Conservation (phyloP, 352 stramenopile species). For the Globisporangium acanthophoron region DNA sequence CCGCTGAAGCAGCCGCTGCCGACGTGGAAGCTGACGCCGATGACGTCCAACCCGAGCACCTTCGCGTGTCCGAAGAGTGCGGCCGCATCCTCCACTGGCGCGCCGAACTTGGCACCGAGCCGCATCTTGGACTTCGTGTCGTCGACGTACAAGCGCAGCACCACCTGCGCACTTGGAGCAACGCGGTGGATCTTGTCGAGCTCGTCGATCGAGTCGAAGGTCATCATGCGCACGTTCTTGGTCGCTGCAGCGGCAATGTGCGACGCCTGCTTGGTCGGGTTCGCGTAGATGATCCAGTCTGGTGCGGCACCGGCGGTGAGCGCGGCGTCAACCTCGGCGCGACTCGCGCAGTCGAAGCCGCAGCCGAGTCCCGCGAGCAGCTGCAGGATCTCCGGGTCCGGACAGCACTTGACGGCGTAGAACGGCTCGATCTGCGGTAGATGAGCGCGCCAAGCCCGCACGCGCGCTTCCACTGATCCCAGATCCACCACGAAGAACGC, state of each 20-base stretch:
- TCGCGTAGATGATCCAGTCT: constrained; percentile 92
- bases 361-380: constrained; percentile 61
- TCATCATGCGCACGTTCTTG: constrained; percentile 84
- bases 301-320: constrained; percentile 60
- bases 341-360: constrained; percentile 93
- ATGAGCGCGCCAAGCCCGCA: constrained; percentile 76
- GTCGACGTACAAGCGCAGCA: constrained; percentile 91
- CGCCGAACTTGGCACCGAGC: constrained; percentile 93
- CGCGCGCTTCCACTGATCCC: constrained; percentile 70
- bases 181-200: constrained; percentile 90
- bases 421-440: constrained; percentile 88
- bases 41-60: constrained; percentile 79
- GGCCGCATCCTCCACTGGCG: constrained; percentile 86
- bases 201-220: constrained; percentile 93
- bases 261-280: constrained; percentile 91
- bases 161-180: constrained; percentile 75
- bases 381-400: constrained; percentile 72
- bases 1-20: constrained; percentile 91
- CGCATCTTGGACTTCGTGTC: constrained; percentile 90
- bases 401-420: constrained; percentile 97
- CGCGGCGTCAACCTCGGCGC: constrained; percentile 87
- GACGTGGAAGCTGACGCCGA: constrained; percentile 94
- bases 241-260: constrained; percentile 85
- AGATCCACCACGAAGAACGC: constrained; percentile 91
- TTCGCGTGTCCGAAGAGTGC: constrained; percentile 85